These are phyloP conservation scores for Aspergillus cavernicola DNA, from an alignment of 495 filamentous ascomycete genomes.

Conservation along the genomic window DNA sequence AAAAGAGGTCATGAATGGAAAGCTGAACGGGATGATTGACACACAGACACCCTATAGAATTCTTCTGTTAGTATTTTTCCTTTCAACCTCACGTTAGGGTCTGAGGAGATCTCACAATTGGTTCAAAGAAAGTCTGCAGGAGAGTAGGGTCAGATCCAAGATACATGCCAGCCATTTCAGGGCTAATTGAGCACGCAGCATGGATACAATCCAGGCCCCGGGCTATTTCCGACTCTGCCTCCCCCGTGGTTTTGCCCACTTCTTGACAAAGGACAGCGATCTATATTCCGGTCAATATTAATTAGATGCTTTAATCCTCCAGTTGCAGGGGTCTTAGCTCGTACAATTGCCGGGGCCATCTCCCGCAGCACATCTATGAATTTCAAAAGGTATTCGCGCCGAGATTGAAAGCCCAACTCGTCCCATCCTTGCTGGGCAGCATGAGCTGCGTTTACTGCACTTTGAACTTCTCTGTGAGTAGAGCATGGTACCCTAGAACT, in stretches of 20 bases:
- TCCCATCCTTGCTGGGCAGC: constrained; percentile 24
- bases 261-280: constrained; percentile 19
- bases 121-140: constrained; percentile 25
- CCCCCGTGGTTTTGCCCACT: constrained; percentile 26
- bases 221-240: constrained; percentile 26
- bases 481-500: constrained; percentile 21
- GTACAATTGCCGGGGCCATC: constrained; percentile 22
- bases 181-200: constrained; percentile 27
- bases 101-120: constrained; percentile 14
- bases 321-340: not conserved
- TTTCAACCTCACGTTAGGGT: no score
- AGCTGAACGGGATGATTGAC: constrained; percentile 27
- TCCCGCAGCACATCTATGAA: constrained; percentile 21
- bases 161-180: constrained; percentile 28
- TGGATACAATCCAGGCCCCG: constrained; percentile 27
- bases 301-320: no score
- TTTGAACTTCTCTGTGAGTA: constrained; percentile 24
- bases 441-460: constrained; percentile 21
- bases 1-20: constrained; percentile 27
- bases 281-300: not conserved
- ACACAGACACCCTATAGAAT: constrained; percentile 27
- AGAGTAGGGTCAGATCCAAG: constrained; percentile 22
- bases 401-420: constrained; percentile 16
- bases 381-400: constrained; percentile 22
- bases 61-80: no score